A percentile compares a stretch with the other conserved stretches of the same genome.
Evolutionary conservation across 805 yeast genomes (phyloP).

Genomic region (Lipomyces sp.): DNA sequence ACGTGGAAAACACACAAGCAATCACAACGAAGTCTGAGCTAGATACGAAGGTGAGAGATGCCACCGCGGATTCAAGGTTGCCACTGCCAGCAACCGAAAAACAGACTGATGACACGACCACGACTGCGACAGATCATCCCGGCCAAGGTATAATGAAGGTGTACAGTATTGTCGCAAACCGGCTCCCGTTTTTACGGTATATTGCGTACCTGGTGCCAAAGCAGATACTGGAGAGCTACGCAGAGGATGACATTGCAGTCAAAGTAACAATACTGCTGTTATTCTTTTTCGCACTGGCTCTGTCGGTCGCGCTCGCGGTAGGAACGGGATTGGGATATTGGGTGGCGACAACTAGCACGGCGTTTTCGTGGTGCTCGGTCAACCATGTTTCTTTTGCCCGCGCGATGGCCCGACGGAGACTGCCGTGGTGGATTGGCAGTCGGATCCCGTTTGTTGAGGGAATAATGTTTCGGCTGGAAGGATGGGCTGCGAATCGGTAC

Average conservation of each 20-base stretch:
- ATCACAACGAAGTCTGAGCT: not conserved
- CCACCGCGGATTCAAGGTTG: not conserved
- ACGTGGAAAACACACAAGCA: not conserved
- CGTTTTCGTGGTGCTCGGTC: conserved; percentile 5
- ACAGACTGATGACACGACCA: not conserved
- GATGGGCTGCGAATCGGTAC: conserved; percentile 27
- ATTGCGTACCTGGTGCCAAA: conserved; percentile 18
- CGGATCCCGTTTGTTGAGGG: conserved; percentile 27
- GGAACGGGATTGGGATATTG: conserved; percentile 17
- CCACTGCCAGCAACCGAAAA: not conserved
- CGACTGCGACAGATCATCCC: not conserved
- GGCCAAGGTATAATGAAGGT: not conserved
- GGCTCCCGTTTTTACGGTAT: conserved; percentile 13
- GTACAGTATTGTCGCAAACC: not conserved
- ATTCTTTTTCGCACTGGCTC: conserved; percentile 4
- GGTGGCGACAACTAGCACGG: not conserved
- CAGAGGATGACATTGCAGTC: not conserved
- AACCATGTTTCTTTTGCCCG: conserved; percentile 1
- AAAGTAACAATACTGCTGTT: conserved; percentile 10
- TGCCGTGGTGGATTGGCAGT: conserved; percentile 37
- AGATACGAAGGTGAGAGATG: not conserved
- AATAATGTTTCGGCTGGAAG: conserved; percentile 26
- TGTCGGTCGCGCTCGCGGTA: conserved; percentile 1
- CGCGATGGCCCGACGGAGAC: conserved; percentile 2
- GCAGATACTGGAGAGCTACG: conserved; percentile 9